Conservation (phyloP, 257 asterid genomes). For the Solanum dulcamara region DNA sequence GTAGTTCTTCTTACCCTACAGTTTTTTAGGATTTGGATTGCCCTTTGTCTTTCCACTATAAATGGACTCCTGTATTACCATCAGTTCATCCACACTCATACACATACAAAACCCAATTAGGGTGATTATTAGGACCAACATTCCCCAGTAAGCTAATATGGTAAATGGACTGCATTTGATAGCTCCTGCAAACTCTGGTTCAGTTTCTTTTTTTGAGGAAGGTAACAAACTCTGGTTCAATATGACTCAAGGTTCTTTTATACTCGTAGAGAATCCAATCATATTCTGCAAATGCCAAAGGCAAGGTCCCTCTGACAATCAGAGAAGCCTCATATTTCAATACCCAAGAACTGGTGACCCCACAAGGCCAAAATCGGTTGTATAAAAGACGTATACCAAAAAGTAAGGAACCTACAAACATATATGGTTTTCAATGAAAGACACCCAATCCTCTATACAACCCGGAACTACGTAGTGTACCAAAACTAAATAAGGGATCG, state of each 20-base stretch:
- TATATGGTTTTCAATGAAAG: background rate
- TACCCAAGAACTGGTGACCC: background rate
- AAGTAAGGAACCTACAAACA: background rate
- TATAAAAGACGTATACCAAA: background rate
- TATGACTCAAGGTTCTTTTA: background rate
- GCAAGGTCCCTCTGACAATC: background rate
- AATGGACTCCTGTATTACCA: background rate
- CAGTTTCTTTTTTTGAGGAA: background rate
- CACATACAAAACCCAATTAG: background rate
- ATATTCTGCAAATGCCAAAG: background rate
- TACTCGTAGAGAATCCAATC: background rate
- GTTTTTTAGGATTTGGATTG: background rate
- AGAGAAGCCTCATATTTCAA: background rate
- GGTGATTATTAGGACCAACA: background rate
- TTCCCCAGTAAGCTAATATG: background rate
- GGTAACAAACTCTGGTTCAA: background rate
- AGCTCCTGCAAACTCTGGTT: background rate
- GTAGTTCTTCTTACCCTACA: background rate
- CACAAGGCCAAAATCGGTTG: background rate
- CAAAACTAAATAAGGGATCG: background rate
- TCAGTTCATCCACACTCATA: background rate
- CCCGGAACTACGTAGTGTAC: background rate
- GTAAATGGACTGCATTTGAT: background rate
- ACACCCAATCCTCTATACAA: background rate
- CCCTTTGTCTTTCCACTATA: background rate